Evolutionary conservation across 2,329 filamentous ascomycete species (phyloP), one percentile per base, ranked within the genome.

Genomic region (Periglandula ipomoeae): DNA sequence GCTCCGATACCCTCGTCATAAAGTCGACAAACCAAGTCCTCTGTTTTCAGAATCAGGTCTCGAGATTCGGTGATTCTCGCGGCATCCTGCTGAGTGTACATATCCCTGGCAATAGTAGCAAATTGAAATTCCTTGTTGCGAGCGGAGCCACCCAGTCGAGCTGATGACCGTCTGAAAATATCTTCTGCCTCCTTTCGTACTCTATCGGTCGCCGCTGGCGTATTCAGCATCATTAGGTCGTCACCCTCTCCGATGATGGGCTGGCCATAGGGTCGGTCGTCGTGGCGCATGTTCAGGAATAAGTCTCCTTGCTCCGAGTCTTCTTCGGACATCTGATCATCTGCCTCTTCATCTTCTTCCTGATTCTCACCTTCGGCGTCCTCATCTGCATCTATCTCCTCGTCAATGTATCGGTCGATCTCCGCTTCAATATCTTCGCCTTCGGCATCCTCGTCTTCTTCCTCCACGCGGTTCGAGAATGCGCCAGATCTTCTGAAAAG

Each of bases 41-140:
- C 90, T 10, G 87, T 94, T 44, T 79, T 74, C 30, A 94, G 68
- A 41, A 96, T 80, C 19, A 95, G 65, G 41, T 82, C 74, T 52
- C 84, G 80, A 1, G 82, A 71, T 65, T 96, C 91, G 4, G 73
- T 73, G 41, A 94, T 70, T 17, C 67, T 59, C 1, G 85, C 79
- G 30, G 77, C 70, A 32, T 76, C 76, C 62, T 79, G 62, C 64
- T 70, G 63, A 5, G 50, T 62, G 72, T 83, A 81, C 9, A 90
- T 66, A 52, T 84, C 82, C 61, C 84, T 86, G 26, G 87, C 87
- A 51, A 95, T 80, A 6, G 77, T 71, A 4, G 81, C 76, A 59
- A 89, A 85, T 40, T 81, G 78, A 46, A 82, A 81, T 8, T 81
- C 75, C 43, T 75, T 75, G 53, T 70, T 77, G 70, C 59, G 70